A percentile compares a stretch with the other conserved stretches of the same genome.
Conservation (phyloP, 139 green algal species). For the Trebouxia sp. region DNA sequence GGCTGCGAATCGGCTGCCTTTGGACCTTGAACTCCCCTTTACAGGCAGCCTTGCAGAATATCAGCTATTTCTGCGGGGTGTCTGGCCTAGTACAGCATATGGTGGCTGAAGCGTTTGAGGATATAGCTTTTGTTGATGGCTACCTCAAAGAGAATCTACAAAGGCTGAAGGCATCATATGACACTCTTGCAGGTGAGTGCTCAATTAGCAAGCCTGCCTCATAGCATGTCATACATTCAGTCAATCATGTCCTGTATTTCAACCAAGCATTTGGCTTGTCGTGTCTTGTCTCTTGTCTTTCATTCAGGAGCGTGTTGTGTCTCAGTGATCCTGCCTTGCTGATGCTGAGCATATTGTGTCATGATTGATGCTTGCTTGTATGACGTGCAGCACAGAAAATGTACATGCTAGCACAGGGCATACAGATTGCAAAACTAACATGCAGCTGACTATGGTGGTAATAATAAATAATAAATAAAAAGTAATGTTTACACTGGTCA, state of each 20-base stretch:
- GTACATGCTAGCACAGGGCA: too few relatives aligned
- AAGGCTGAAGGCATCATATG: constrained; percentile 52
- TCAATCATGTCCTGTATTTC: background rate
- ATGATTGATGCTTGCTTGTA: too few relatives aligned
- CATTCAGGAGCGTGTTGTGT: too few relatives aligned
- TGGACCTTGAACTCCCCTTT: constrained; percentile 54
- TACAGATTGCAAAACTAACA: too few relatives aligned
- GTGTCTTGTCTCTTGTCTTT: too few relatives aligned
- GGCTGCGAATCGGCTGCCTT: constrained; percentile 70
- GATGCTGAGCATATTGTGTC: too few relatives aligned
- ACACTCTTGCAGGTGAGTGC: constrained; percentile 44
- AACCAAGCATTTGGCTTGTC: too few relatives aligned
- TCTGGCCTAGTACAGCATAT: constrained; percentile 44
- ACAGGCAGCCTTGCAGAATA: constrained; percentile 45
- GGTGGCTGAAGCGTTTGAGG: constrained; percentile 51
- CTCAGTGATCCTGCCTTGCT: too few relatives aligned
- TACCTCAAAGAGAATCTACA: constrained; percentile 62
- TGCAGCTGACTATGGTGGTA: too few relatives aligned
- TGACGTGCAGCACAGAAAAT: too few relatives aligned
- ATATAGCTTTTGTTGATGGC: constrained; percentile 49
- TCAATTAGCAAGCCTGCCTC: background rate
- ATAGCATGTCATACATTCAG: background rate
- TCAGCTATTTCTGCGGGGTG: constrained; percentile 60
- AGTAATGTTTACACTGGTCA: too few relatives aligned
- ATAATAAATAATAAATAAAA: too few relatives aligned